Conservation (phyloP, 2,329 filamentous ascomycete species). For the Diaporthe vaccinii region DNA sequence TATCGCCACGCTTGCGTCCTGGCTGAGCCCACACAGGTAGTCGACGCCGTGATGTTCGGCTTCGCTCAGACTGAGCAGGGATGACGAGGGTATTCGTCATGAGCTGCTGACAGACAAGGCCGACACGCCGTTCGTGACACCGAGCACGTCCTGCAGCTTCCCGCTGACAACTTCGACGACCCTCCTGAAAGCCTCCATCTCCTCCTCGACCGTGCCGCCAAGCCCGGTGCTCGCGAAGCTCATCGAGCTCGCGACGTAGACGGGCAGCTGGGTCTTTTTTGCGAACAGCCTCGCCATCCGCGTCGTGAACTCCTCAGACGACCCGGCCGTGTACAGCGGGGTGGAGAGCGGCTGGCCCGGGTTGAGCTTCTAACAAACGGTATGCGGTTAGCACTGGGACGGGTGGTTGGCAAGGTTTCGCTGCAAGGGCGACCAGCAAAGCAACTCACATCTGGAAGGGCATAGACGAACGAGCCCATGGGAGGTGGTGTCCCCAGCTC, state of each 20-base stretch:
- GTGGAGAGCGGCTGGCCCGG: conserved; percentile 79
- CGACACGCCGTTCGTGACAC: conserved; percentile 43
- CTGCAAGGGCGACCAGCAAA: background rate
- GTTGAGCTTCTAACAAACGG: conserved; percentile 60
- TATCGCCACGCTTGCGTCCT: background rate
- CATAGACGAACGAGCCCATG: conserved; percentile 94
- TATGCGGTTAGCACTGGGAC: background rate
- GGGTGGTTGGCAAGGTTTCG: background rate
- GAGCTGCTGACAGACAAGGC: conserved; percentile 36
- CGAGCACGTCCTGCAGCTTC: conserved; percentile 59
- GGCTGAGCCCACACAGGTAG: background rate
- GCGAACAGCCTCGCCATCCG: conserved; percentile 87
- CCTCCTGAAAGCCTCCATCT: conserved; percentile 87
- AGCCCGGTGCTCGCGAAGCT: conserved; percentile 80
- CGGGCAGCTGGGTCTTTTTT: conserved; percentile 77
- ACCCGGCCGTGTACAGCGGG: conserved; percentile 80
- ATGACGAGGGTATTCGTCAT: background rate
- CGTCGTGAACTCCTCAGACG: conserved; percentile 87
- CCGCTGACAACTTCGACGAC: conserved; percentile 78
- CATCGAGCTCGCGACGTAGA: conserved; percentile 93
- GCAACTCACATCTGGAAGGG: conserved; percentile 83
- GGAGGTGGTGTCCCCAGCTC: conserved; percentile 64
- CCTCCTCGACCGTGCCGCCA: conserved; percentile 89
- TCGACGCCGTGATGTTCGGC: background rate
- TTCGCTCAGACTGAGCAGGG: background rate